These are phyloP conservation scores for Penstemon barbatus DNA, from an alignment of 257 asterid genomes.

Conservation along the genomic window DNA sequence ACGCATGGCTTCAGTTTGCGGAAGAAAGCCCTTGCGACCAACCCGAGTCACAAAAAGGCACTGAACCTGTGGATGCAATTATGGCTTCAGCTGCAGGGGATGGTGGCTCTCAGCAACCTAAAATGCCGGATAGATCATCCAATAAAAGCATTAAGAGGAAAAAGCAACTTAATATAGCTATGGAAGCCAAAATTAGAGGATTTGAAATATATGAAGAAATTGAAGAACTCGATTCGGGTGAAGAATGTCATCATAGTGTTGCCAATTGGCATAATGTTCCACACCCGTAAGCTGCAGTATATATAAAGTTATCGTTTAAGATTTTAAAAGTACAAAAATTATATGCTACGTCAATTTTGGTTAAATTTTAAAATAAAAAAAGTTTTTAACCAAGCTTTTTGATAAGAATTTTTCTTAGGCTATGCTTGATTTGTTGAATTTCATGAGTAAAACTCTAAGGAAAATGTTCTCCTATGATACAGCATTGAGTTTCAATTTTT, in stretches of 20 bases:
- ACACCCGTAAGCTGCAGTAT: slow-evolving; percentile 65
- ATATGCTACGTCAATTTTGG: not conserved
- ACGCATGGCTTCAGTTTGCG: slow-evolving; percentile 98
- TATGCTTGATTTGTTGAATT: no score
- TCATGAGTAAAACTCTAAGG: no score
- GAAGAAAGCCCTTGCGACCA: slow-evolving; percentile 64
- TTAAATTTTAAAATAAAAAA: not conserved
- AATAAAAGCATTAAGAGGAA: slow-evolving; percentile 56
- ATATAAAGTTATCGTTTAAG: slow-evolving; percentile 1
- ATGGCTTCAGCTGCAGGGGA: slow-evolving; percentile 61
- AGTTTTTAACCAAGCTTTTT: not conserved
- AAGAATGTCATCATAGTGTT: slow-evolving; percentile 76
- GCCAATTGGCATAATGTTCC: slow-evolving; percentile 99
- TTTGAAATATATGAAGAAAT: slow-evolving; percentile 64
- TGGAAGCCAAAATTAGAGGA: slow-evolving; percentile 94
- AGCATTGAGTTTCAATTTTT: no score
- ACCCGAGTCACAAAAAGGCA: slow-evolving; percentile 44
- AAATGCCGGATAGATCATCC: slow-evolving; percentile 41
- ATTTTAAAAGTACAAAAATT: slow-evolving; percentile 7
- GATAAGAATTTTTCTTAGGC: not conserved
- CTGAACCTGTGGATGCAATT: slow-evolving; percentile 63
- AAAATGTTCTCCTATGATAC: no score
- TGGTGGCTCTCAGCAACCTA: slow-evolving; percentile 74
- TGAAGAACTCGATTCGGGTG: slow-evolving; percentile 55
- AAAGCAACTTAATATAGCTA: slow-evolving; percentile 67